These are phyloP conservation scores for Xylaria palmicola DNA, from an alignment of 495 filamentous ascomycete species.

Conservation along the genomic window DNA sequence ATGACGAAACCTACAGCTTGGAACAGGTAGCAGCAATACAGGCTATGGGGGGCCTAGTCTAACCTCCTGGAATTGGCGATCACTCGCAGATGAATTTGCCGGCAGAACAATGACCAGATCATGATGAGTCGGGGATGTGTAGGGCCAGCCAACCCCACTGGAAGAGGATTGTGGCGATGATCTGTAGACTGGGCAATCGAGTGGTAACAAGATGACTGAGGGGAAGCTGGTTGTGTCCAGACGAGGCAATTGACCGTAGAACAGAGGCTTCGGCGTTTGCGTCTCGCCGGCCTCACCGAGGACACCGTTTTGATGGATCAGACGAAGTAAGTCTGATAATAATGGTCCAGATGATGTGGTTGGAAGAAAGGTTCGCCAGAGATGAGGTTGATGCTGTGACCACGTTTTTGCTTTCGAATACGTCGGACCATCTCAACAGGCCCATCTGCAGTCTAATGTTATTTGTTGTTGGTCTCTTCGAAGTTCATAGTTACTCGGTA, in stretches of 20 bases:
- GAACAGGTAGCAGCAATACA: background rate
- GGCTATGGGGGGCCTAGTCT: background rate
- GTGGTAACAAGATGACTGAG: background rate
- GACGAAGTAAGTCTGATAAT: background rate
- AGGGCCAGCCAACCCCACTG: background rate
- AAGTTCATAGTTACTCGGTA: background rate
- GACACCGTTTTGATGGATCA: background rate
- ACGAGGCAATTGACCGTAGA: background rate
- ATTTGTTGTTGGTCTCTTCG: background rate
- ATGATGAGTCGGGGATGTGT: background rate
- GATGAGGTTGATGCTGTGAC: background rate
- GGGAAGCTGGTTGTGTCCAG: background rate
- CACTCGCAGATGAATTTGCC: background rate
- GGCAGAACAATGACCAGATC: background rate
- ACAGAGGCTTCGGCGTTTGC: background rate
- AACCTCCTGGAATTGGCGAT: background rate
- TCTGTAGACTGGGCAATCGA: background rate
- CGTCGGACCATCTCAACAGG: background rate
- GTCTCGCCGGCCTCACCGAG: background rate
- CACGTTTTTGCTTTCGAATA: background rate
- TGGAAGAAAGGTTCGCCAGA: background rate
- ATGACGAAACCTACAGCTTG: no score
- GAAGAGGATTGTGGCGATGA: background rate
- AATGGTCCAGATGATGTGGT: background rate
- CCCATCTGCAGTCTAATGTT: background rate